Evolutionary conservation across 192 early-diverging fungal species (phyloP).

Genomic region (Coemansia sp.): DNA sequence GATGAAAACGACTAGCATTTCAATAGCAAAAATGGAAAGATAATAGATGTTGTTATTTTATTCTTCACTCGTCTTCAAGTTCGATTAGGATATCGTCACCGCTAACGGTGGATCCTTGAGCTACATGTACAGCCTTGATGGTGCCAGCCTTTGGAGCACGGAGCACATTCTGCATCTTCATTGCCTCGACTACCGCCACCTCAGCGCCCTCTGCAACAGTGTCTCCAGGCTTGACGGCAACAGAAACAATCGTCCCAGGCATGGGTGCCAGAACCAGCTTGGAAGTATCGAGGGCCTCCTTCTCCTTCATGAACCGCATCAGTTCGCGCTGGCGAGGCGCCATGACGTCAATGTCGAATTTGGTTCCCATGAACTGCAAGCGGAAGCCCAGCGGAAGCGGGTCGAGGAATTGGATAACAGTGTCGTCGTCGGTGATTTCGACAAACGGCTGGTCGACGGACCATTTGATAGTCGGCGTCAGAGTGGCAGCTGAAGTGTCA

Average conservation of each 20-base stretch:
- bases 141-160: constrained; percentile 73
- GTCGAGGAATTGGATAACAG: constrained; percentile 74
- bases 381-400: constrained; percentile 72
- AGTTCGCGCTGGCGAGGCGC: constrained; percentile 64
- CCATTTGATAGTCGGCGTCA: constrained; percentile 61
- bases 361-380: constrained; percentile 79
- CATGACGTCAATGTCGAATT: constrained; percentile 74
- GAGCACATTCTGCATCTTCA: constrained; percentile 98
- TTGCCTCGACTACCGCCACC: constrained; percentile 88
- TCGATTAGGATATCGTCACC: constrained; percentile 78
- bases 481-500: constrained; percentile 9
- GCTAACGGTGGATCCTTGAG: constrained; percentile 69
- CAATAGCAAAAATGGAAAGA: not conserved
- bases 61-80: constrained; percentile 51
- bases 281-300: constrained; percentile 69
- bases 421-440: constrained; percentile 34
- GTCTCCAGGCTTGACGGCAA: constrained; percentile 80
- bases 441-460: constrained; percentile 71
- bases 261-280: constrained; percentile 81
- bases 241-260: constrained; percentile 84
- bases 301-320: constrained; percentile 70
- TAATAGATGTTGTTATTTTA: no score
- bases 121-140: constrained; percentile 74
- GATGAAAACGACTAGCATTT: not conserved
- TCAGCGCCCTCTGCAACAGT: constrained; percentile 77